Base-by-base conservation (phyloP, 768 basidiomycete genomes). In the Goffeauzyma gilvescens region DNA sequence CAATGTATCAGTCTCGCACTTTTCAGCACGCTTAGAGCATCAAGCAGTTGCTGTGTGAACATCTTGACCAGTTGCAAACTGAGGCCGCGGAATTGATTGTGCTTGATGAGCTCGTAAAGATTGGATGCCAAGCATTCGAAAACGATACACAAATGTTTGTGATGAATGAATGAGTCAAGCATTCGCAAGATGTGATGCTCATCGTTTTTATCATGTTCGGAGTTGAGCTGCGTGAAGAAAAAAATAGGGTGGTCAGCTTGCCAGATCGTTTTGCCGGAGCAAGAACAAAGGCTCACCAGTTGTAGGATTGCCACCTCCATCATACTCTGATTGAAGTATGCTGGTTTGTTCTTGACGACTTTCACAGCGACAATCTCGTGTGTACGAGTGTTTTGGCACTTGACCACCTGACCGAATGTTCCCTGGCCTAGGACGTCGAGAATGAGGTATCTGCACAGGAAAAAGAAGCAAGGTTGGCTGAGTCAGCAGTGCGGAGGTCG, bases 271-370 rank as follows among this genome's bases (percentile, higher is more conserved):
- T 20, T 32, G 32, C 20, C 27, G 38, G 21, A 14, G 15, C 20
- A 18, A 26, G 23, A 24, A 9, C 30, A n/a, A 38, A 32, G 6
- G 72, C 82, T 48, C 42, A 89, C 89, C 66, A 96, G 68, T 62
- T 96, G 86, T 33, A 98, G 70, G 48, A 98, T 96, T 1, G 87
- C 93, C 21, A 96, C 90, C 65, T 98, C 93, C 93, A 98, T 98
- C 82, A 93, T 95, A 64, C 81, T 85, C 67, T 98, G 93, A 60
- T 96, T 95, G 65, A 93, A 87, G 68, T 98, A 98, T 0, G 93
- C 93, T 5, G 90, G 93, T 66, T 96, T 98, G 66, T 98, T 98
- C 70, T 98, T 98, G 52, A 98, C 86, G 6, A 98, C 93, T 66
- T 96, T 98, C 48, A 98, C 93, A 18, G 93, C 93, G 32, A 93